Percentiles rank a stretch among this genome's conserved stretches.
Conservation (phyloP, 1,284 basidiomycete genomes). For the Lignosus rhinocerotis region DNA sequence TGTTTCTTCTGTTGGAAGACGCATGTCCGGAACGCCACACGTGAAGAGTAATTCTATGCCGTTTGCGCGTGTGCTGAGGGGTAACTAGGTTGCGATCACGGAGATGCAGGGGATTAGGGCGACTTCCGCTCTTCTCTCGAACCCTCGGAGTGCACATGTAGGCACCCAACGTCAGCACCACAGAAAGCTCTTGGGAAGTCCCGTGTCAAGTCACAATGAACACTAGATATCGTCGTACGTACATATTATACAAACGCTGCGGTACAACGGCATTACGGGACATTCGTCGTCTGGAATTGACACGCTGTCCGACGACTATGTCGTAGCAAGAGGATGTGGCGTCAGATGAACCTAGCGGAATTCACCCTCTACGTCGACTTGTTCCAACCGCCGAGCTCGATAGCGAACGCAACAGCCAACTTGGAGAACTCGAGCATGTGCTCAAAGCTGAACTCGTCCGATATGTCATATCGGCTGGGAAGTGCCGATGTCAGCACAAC, state of each 20-base stretch:
- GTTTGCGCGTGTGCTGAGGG: slow-evolving; percentile 16
- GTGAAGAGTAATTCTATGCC: slow-evolving; percentile 18
- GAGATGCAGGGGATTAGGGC: slow-evolving; percentile 17
- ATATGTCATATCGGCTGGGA: slow-evolving; percentile 76
- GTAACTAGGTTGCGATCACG: slow-evolving; percentile 14
- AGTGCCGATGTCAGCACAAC: slow-evolving; percentile 21
- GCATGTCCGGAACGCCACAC: slow-evolving; percentile 22
- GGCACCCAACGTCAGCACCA: slow-evolving; percentile 14
- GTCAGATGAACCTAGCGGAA: slow-evolving; percentile 5
- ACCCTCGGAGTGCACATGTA: slow-evolving; percentile 9
- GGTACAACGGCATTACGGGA: slow-evolving; percentile 20
- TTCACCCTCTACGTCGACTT: slow-evolving; percentile 23
- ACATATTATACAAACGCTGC: slow-evolving; percentile 22
- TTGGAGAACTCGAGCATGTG: slow-evolving; percentile 91
- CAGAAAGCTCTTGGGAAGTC: slow-evolving; percentile 18
- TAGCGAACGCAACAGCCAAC: slow-evolving; percentile 81
- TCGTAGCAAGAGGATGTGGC: not conserved
- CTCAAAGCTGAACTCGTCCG: slow-evolving; percentile 82
- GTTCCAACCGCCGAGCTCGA: slow-evolving; percentile 70
- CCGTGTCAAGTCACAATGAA: slow-evolving; percentile 16
- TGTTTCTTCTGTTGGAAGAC: slow-evolving; percentile 20
- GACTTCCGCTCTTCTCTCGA: slow-evolving; percentile 16
- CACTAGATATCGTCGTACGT: slow-evolving; percentile 26
- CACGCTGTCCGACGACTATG: slow-evolving; percentile 5
- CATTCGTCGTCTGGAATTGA: slow-evolving; percentile 7